Conservation (phyloP, 352 stramenopile genomes). For the Paralagenidium karlingii region DNA sequence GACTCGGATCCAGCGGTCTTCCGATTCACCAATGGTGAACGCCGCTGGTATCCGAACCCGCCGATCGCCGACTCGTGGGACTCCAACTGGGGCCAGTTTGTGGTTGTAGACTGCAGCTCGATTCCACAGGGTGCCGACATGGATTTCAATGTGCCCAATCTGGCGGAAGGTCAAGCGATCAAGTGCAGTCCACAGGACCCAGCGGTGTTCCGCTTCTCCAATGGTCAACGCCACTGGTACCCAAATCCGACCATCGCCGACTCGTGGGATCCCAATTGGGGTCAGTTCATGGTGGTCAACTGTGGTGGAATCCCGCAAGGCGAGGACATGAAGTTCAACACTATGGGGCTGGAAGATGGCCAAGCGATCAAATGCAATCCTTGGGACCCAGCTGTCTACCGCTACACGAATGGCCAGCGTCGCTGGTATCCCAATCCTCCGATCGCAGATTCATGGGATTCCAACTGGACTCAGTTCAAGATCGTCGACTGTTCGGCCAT, state of each 20-base stretch:
- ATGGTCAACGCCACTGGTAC: slow-evolving; percentile 2
- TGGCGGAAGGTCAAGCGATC: slow-evolving; percentile 6
- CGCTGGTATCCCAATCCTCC: slow-evolving; percentile 2
- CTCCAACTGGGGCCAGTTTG: not conserved
- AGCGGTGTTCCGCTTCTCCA: slow-evolving; percentile 3
- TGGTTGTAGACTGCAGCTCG: not conserved
- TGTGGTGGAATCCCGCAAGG: slow-evolving; percentile 6
- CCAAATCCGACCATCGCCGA: slow-evolving; percentile 1
- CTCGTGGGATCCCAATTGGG: slow-evolving; percentile 6
- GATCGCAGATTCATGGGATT: slow-evolving; percentile 6
- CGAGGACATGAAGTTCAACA: slow-evolving; percentile 9
- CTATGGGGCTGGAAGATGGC: slow-evolving; percentile 3
- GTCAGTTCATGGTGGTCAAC: slow-evolving; percentile 5
- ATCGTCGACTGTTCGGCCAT: not conserved
- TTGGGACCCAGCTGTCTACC: not conserved
- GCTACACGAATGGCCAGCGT: not conserved
- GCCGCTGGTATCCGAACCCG: slow-evolving; percentile 1
- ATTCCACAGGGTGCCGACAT: not conserved
- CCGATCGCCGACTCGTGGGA: slow-evolving; percentile 2
- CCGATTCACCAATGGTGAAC: slow-evolving; percentile 5
- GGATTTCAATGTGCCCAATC: slow-evolving; percentile 1
- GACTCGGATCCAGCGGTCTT: not conserved
- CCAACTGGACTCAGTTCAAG: not conserved
- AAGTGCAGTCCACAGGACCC: slow-evolving; percentile 1
- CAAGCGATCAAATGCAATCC: slow-evolving; percentile 14